Percentiles rank a stretch among this genome's conserved stretches.
These are phyloP conservation scores for Thielaviopsis ethacetica DNA, from an alignment of 2,329 filamentous ascomycete species.

Conservation along the genomic window DNA sequence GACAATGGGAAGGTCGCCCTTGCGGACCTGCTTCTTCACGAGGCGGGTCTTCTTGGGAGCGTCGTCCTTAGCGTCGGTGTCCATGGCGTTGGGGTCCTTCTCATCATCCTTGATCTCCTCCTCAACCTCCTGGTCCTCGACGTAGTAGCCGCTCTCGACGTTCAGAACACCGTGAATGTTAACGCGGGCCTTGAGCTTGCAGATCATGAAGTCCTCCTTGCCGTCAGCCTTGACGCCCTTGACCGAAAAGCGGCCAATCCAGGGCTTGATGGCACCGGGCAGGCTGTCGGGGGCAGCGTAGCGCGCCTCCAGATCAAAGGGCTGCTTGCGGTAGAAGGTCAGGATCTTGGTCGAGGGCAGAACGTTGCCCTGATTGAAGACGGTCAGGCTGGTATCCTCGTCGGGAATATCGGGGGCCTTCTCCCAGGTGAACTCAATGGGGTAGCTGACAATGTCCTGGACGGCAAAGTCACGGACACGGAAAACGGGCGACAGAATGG, in stretches of 20 bases:
- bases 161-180: constrained; percentile 95
- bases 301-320: constrained; percentile 88
- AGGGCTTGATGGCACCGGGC: constrained; percentile 79
- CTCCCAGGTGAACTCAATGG: constrained; percentile 98
- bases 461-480: constrained; percentile 95
- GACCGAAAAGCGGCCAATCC: constrained; percentile 95
- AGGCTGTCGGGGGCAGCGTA: constrained; percentile 78
- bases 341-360: constrained; percentile 98
- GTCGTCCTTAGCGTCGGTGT: constrained; percentile 50
- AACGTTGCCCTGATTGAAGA: constrained; percentile 94
- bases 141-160: constrained; percentile 92
- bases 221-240: constrained; percentile 90
- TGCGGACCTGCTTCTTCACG: constrained; percentile 98
- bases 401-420: constrained; percentile 96
- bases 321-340: constrained; percentile 96
- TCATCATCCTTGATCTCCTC: constrained; percentile 70
- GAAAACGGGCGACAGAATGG: constrained; percentile 93
- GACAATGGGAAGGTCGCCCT: constrained; percentile 82
- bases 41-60: constrained; percentile 66
- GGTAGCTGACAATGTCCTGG: constrained; percentile 95
- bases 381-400: constrained; percentile 90
- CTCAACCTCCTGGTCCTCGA: constrained; percentile 95
- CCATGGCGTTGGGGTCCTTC: constrained; percentile 21
- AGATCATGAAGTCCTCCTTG: constrained; percentile 98
- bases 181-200: constrained; percentile 94